Evolutionary conservation across 495 filamentous ascomycete species (phyloP), one percentile per base, ranked within the genome.

Genomic region (Penicillium herquei): DNA sequence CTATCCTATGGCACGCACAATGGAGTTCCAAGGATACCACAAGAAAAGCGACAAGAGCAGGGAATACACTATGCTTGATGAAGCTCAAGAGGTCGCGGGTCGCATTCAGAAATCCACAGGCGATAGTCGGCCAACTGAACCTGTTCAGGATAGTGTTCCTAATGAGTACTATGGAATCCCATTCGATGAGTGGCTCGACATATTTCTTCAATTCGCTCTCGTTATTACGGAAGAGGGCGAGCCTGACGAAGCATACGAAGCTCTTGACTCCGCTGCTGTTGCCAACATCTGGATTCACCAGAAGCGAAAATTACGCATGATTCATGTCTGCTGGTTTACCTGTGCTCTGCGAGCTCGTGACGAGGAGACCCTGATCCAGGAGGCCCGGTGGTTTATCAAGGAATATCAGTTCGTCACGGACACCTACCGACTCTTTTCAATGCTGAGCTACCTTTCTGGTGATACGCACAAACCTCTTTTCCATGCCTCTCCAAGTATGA

Each of bases 201-300:
- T 96, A n/a, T 95, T 98, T 66, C 81, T 92, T 42, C 84, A 92
- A 61, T 95, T 94, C 65, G 87, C 90, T 10, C 77, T 96, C 35
- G 72, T 81, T 13, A 80, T 90, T 3, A 87, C 92, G 16, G 81
- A 83, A 41, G 70, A 72, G 39, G 76, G 73, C 14, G 74, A 86
- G 31, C 59, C 71, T 8, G 77, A 83, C 21, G 86, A 88, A 49
- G 84, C 90, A 34, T 98, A 96, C 62, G 84, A 87, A 26, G 79
- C 86, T 6, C 85, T 95, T 55, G 81, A 87, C 39, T 81, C 85
- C 12, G 89, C 87, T 16, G 79, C 85, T 30, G 81, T 90, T 65
- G 84, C 90, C 11, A 88, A 86, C 56, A 81, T 96, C 45, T 98
- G 91, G 78, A 87, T 83, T 46, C 81, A 87, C 53, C 81, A 82